These are phyloP conservation scores for Azolla pinnata DNA, from an alignment of 75 land plant species.

Conservation along the genomic window DNA sequence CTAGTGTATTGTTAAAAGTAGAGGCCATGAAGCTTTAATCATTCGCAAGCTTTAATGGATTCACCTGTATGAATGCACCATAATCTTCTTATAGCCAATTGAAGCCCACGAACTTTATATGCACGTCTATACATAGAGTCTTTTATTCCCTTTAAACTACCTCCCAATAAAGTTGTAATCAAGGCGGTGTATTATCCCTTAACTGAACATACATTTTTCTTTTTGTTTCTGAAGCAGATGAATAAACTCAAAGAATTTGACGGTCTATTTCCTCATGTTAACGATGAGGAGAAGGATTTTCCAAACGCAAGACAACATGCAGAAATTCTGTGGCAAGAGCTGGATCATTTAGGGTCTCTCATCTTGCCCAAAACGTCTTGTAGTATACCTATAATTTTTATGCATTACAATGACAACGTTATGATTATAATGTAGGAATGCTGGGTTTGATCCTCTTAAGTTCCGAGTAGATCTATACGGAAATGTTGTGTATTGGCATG, in stretches of 20 bases:
- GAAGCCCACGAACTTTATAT: no score
- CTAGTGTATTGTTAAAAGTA: no score
- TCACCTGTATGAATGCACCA: no score
- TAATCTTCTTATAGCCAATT: no score
- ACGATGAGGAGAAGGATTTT: conserved; percentile 46
- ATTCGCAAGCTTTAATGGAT: no score
- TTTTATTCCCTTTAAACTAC: no score
- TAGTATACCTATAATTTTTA: background rate
- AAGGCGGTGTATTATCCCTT: background rate
- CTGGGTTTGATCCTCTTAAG: conserved; percentile 93
- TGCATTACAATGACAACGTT: background rate
- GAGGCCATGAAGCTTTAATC: no score
- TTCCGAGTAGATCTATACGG: conserved; percentile 91
- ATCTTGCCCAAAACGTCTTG: background rate
- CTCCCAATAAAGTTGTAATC: background rate
- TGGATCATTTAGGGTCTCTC: conserved; percentile 79
- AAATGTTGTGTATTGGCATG: conserved; percentile 87
- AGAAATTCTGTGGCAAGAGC: conserved; percentile 77
- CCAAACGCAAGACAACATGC: conserved; percentile 44
- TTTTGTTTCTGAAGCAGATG: conserved; percentile 25
- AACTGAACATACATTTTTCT: background rate
- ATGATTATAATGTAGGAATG: conserved; percentile 50
- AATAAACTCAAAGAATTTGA: conserved; percentile 47
- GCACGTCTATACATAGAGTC: no score
- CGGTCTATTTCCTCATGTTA: conserved; percentile 60